A percentile compares a stretch with the other conserved stretches of the same genome.
These are phyloP conservation scores for Echium plantagineum DNA, from an alignment of 257 asterid species.

Conservation along the genomic window DNA sequence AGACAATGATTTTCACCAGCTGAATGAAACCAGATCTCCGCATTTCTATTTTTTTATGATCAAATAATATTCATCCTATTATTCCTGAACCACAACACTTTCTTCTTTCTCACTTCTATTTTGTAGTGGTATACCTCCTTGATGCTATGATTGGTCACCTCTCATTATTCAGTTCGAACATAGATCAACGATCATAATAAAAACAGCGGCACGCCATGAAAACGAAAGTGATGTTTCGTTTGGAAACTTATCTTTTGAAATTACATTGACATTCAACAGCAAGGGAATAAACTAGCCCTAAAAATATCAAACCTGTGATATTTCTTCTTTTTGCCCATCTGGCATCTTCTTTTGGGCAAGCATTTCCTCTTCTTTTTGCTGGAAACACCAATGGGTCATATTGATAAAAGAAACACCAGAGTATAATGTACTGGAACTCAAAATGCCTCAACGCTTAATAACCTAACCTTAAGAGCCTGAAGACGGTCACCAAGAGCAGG, in stretches of 20 bases:
- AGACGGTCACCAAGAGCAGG: conserved; percentile 89
- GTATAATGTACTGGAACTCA: not conserved
- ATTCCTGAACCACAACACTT: not conserved
- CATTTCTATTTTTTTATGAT: not conserved
- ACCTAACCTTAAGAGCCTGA: conserved; percentile 68
- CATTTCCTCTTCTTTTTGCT: conserved; percentile 93
- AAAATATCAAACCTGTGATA: conserved; percentile 67
- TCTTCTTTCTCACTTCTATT: not conserved
- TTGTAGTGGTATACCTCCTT: not conserved
- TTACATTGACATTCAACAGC: not conserved
- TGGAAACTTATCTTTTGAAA: not conserved
- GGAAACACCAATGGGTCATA: conserved; percentile 10
- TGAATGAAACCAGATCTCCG: not conserved
- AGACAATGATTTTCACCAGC: too few species aligned
- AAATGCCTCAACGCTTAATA: conserved; percentile 1
- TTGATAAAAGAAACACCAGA: conserved; percentile 22
- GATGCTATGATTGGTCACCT: not conserved
- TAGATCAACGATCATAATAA: not conserved
- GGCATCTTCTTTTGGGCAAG: conserved; percentile 96
- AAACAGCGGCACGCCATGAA: not conserved
- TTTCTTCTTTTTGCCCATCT: conserved; percentile 85
- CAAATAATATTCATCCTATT: not conserved
- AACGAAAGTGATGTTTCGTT: not conserved
- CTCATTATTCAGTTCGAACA: not conserved
- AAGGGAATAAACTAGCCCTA: not conserved